phyloP scores from a whole-genome alignment of 176 grass and related monocot species.

The Zoysia pacifica region DNA sequence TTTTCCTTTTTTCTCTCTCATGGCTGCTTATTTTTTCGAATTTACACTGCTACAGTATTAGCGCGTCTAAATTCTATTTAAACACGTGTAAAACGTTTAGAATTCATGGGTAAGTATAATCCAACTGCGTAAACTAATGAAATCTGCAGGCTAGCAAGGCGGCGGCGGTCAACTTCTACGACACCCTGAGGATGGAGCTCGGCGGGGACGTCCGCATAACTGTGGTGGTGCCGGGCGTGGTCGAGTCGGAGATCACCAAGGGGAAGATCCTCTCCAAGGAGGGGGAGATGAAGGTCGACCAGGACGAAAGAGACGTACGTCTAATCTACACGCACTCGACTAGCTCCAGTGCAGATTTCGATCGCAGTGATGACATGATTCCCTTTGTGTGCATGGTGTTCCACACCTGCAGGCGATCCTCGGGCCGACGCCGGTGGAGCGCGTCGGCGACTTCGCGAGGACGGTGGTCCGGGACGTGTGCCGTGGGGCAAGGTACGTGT shows the following conservation, averaged over 20 bases:
- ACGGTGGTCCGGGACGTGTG: constrained; percentile 49
- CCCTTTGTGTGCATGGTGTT: too few species aligned
- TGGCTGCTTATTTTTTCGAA: too few species aligned
- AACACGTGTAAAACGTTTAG: too few species aligned
- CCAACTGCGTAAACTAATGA: not conserved
- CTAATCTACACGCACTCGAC: too few species aligned
- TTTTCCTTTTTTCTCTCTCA: too few species aligned
- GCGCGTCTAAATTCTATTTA: too few species aligned
- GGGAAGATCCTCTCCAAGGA: constrained; percentile 62
- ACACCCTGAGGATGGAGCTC: constrained; percentile 59
- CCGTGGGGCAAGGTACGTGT: constrained; percentile 49
- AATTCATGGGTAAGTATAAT: not conserved
- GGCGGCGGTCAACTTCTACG: constrained; percentile 53
- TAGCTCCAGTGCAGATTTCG: too few species aligned
- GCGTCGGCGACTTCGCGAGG: constrained; percentile 24
- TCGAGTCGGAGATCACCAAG: constrained; percentile 70
- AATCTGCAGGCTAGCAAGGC: constrained; percentile 62
- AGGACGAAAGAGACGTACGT: constrained; percentile 56
- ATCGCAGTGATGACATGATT: too few species aligned
- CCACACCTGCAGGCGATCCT: constrained; percentile 43
- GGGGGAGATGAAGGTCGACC: constrained; percentile 55
- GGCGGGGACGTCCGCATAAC: constrained; percentile 45
- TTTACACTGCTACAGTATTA: too few species aligned
- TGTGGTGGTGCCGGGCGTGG: constrained; percentile 48
- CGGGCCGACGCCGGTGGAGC: constrained; percentile 42